These are phyloP conservation scores for Carex parvula DNA, from an alignment of 176 grass and related monocot species.

Conservation along the genomic window DNA sequence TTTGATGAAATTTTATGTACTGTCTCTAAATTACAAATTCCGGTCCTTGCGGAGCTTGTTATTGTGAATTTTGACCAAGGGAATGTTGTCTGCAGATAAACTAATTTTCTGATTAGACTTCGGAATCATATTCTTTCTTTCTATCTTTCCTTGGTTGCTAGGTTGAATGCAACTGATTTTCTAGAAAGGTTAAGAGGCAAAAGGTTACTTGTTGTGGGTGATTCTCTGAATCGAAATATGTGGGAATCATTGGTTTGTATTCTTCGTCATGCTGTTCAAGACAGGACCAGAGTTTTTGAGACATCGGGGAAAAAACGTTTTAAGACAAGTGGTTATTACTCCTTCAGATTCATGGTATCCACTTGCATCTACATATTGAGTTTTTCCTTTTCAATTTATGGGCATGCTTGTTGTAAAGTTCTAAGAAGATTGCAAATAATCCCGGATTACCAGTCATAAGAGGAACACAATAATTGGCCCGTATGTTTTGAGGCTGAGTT, in stretches of 20 bases:
- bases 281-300: slow-evolving; percentile 65
- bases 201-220: slow-evolving; percentile 86
- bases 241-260: slow-evolving; percentile 94
- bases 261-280: slow-evolving; percentile 53
- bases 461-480: not conserved
- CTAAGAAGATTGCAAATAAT: slow-evolving; percentile 3
- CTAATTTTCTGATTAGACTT: not conserved
- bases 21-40: not conserved
- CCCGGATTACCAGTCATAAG: not conserved
- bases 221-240: slow-evolving; percentile 94
- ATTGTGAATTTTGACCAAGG: not conserved
- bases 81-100: not conserved
- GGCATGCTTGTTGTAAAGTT: not conserved
- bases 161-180: slow-evolving; percentile 67
- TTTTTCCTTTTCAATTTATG: not conserved
- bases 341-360: slow-evolving; percentile 75
- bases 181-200: slow-evolving; percentile 71
- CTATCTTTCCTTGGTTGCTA: slow-evolving; percentile 14
- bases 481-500: not conserved
- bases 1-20: not conserved
- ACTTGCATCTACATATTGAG: not conserved
- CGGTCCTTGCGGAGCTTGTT: not conserved
- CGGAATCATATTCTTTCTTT: not conserved
- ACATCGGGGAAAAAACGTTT: slow-evolving; percentile 64
- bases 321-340: slow-evolving; percentile 78